These are phyloP conservation scores for Termitomyces titanicus DNA, from an alignment of 768 basidiomycete species.

Conservation along the genomic window DNA sequence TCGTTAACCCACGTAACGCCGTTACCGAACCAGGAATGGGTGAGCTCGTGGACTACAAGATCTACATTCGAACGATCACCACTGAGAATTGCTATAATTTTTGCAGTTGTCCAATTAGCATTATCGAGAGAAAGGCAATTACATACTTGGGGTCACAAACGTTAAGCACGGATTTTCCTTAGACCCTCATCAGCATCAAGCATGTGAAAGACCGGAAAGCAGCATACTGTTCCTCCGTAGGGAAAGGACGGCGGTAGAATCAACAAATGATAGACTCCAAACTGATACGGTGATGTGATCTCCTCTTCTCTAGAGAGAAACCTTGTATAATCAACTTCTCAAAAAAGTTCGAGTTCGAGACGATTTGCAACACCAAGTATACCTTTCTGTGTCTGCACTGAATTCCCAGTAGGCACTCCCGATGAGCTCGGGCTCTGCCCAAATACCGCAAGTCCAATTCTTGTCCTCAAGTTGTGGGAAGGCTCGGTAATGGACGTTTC, in stretches of 20 bases:
- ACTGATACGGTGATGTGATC: slow-evolving; percentile 69
- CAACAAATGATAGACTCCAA: slow-evolving; percentile 85
- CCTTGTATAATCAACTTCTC: slow-evolving; percentile 29
- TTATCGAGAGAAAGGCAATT: not conserved
- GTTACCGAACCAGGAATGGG: slow-evolving; percentile 90
- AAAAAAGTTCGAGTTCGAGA: not conserved
- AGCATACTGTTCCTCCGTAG: slow-evolving; percentile 79
- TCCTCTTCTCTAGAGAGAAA: slow-evolving; percentile 75
- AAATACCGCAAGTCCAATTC: slow-evolving; percentile 77
- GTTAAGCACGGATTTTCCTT: slow-evolving; percentile 88
- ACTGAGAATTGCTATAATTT: slow-evolving; percentile 64
- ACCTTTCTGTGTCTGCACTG: slow-evolving; percentile 78
- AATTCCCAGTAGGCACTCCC: slow-evolving; percentile 85
- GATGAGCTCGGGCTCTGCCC: slow-evolving; percentile 85
- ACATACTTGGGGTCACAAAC: slow-evolving; percentile 81
- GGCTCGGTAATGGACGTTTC: slow-evolving; percentile 70
- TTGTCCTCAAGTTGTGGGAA: slow-evolving; percentile 60
- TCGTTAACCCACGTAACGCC: slow-evolving; percentile 59
- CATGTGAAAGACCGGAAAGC: not conserved
- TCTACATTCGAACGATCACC: slow-evolving; percentile 85
- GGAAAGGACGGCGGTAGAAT: slow-evolving; percentile 91
- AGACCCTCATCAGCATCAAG: slow-evolving; percentile 2
- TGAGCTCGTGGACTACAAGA: slow-evolving; percentile 83
- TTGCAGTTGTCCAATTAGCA: not conserved
- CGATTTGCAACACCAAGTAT: not conserved